These are phyloP conservation scores for Puccinia horiana DNA, from an alignment of 1,284 basidiomycete genomes.

Conservation along the genomic window DNA sequence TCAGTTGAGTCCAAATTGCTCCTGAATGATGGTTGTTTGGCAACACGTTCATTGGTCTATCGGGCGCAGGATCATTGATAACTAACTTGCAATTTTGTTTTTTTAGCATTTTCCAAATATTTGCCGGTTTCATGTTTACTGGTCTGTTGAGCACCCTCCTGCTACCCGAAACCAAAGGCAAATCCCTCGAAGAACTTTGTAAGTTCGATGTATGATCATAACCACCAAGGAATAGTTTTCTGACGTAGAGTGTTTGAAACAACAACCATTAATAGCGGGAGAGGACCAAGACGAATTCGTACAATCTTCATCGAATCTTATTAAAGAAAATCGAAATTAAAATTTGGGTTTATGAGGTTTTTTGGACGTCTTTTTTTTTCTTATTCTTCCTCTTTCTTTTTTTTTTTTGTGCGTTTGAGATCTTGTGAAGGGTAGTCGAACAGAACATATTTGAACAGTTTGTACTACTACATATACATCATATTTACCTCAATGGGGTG, in stretches of 20 bases:
- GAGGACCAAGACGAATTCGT: slow-evolving; percentile 54
- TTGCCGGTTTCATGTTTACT: slow-evolving; percentile 43
- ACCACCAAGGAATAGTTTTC: not conserved
- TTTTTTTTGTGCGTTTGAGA: slow-evolving; percentile 1
- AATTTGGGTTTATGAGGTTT: not conserved
- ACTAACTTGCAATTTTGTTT: not conserved
- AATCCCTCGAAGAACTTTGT: slow-evolving; percentile 43
- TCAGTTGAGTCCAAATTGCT: slow-evolving; percentile 20
- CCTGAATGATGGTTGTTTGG: not conserved
- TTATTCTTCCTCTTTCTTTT: not conserved
- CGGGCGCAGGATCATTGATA: not conserved
- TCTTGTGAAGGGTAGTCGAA: not conserved
- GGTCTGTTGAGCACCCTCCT: slow-evolving; percentile 24
- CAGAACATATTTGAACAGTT: not conserved
- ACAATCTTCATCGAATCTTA: slow-evolving; percentile 1
- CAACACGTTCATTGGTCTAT: not conserved
- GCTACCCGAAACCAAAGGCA: slow-evolving; percentile 44
- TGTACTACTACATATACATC: not conserved
- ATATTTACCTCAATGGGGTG: too few species aligned
- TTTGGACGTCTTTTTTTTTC: slow-evolving; percentile 1
- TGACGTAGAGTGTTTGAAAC: not conserved
- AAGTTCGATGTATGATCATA: not conserved
- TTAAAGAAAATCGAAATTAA: not conserved
- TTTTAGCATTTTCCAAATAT: slow-evolving; percentile 40
- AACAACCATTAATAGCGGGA: slow-evolving; percentile 37